phyloP scores from a whole-genome alignment of 148 eudicot species.

The Rhododendron kiyosumense region DNA sequence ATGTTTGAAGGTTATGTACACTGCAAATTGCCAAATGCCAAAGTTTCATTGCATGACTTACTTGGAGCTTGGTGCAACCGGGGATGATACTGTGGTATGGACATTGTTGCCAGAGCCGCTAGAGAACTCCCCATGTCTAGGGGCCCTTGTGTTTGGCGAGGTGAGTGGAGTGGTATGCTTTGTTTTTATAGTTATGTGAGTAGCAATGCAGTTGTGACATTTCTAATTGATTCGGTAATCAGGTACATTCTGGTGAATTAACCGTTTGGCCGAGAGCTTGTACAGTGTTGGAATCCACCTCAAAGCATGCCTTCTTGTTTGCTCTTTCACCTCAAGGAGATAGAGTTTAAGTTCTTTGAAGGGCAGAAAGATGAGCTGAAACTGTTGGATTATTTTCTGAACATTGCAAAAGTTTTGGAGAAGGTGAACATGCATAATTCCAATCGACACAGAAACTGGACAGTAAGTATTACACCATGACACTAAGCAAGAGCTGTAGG shows the following conservation, averaged over 20 bases:
- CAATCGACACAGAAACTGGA: not conserved
- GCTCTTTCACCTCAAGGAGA: slow-evolving; percentile 7
- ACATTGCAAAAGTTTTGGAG: slow-evolving; percentile 4
- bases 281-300: not conserved
- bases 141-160: not conserved
- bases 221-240: not conserved
- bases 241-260: not conserved
- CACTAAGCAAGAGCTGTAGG: too few relatives aligned
- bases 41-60: not conserved
- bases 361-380: not conserved
- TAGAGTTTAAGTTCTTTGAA: not conserved
- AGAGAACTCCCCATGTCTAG: not conserved
- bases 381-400: not conserved
- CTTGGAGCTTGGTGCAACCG: not conserved
- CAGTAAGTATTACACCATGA: not conserved
- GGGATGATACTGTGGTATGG: not conserved
- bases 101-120: not conserved
- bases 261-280: not conserved
- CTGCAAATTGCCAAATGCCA: not conserved
- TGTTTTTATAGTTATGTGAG: not conserved
- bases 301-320: slow-evolving; percentile 2
- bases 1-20: not conserved
- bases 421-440: not conserved
- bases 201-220: not conserved
- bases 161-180: not conserved